Evolutionary conservation across 805 yeast species (phyloP).

Genomic region (Scheffersomyces coipomensis): DNA sequence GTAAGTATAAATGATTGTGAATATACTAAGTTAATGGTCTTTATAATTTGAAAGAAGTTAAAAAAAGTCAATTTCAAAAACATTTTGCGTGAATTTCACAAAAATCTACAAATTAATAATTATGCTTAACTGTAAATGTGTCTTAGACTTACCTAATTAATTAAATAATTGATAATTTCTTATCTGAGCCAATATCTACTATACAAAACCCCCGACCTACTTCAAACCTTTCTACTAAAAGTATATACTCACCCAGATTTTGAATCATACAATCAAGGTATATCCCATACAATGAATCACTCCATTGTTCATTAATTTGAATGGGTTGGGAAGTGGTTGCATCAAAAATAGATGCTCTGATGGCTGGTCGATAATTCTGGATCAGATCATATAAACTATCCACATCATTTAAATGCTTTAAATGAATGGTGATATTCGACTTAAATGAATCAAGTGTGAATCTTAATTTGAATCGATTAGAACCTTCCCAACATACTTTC

Average conservation of each 20-base stretch:
- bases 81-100: too few relatives aligned
- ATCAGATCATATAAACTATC: slow-evolving; percentile 9
- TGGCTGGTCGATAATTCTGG: slow-evolving; percentile 42
- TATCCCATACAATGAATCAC: slow-evolving; percentile 43
- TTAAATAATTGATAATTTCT: slow-evolving; percentile 9
- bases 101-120: too few relatives aligned
- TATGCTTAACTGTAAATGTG: too few relatives aligned
- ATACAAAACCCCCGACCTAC: slow-evolving; percentile 38
- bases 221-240: slow-evolving; percentile 51
- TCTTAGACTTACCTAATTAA: too few relatives aligned
- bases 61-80: too few relatives aligned
- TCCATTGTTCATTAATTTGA: slow-evolving; percentile 36
- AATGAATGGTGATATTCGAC: slow-evolving; percentile 21
- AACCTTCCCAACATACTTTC: slow-evolving; percentile 35
- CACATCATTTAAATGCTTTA: slow-evolving; percentile 16
- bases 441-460: slow-evolving; percentile 21
- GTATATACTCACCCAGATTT: slow-evolving; percentile 28
- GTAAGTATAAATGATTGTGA: too few relatives aligned
- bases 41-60: too few relatives aligned
- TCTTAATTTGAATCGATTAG: slow-evolving; percentile 35
- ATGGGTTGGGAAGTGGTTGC: slow-evolving; percentile 24
- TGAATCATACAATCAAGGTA: slow-evolving; percentile 31
- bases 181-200: slow-evolving; percentile 35
- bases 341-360: slow-evolving; percentile 45
- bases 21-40: too few relatives aligned